Evolutionary conservation across 2,329 filamentous ascomycete genomes (phyloP).

Genomic region (Shiraia sp.): DNA sequence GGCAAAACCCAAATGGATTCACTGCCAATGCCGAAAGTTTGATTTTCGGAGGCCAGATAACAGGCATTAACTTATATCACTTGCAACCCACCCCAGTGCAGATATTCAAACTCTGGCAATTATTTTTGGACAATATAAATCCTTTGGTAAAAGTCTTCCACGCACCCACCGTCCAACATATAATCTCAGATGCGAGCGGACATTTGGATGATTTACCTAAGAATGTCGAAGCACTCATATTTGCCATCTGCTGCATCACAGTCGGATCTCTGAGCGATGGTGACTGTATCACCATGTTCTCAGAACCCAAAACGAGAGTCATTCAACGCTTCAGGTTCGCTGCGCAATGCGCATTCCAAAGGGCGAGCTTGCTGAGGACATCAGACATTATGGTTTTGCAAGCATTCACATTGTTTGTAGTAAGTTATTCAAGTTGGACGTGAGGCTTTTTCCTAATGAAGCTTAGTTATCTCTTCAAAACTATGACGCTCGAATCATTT

Average conservation of each 20-base stretch:
- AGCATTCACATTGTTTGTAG: constrained; percentile 68
- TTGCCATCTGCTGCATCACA: constrained; percentile 36
- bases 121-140: constrained; percentile 74
- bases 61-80: constrained; percentile 24
- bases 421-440: constrained; percentile 42
- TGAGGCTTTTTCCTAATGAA: not conserved
- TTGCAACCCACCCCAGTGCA: constrained; percentile 67
- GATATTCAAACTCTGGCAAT: constrained; percentile 73
- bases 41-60: constrained; percentile 20
- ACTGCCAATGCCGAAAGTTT: constrained; percentile 16
- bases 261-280: constrained; percentile 59
- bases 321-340: constrained; percentile 60
- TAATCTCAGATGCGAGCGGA: constrained; percentile 65
- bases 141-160: constrained; percentile 74
- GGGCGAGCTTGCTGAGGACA: constrained; percentile 68
- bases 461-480: constrained; percentile 49
- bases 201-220: constrained; percentile 60
- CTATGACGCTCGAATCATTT: constrained; percentile 59
- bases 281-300: constrained; percentile 58
- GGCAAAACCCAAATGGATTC: constrained; percentile 4
- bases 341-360: constrained; percentile 67
- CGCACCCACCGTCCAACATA: constrained; percentile 68
- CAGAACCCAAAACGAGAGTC: constrained; percentile 57
- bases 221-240: constrained; percentile 59
- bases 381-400: constrained; percentile 69